phyloP scores from a whole-genome alignment of 495 filamentous ascomycete genomes.

The Trichoderma reesei region DNA sequence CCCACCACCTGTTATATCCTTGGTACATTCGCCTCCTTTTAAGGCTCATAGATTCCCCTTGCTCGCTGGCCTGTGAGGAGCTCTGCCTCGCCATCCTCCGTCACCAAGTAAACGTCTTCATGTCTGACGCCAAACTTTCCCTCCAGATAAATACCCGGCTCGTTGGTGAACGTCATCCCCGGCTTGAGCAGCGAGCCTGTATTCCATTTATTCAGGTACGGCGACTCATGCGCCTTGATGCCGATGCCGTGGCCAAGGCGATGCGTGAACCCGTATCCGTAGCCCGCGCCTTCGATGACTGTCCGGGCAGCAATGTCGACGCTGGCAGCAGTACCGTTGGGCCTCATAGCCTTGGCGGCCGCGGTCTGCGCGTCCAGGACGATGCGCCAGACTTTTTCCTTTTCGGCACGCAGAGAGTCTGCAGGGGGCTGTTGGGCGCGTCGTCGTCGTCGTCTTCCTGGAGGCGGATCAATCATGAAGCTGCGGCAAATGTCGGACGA shows the following conservation, averaged over 20 bases:
- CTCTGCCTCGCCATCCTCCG: conserved; percentile 32
- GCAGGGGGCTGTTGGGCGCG: neutral
- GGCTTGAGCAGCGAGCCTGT: conserved; percentile 25
- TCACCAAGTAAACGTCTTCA: conserved; percentile 44
- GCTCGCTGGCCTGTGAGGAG: conserved; percentile 37
- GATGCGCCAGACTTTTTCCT: conserved; percentile 41
- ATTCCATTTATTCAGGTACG: conserved; percentile 48
- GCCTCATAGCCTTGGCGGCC: conserved; percentile 30
- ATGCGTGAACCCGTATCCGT: conserved; percentile 44
- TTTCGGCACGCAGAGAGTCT: conserved; percentile 22
- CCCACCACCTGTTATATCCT: no score
- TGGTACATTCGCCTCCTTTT: conserved; percentile 12
- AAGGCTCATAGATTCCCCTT: conserved; percentile 38
- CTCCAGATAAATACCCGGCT: conserved; percentile 45
- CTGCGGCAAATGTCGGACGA: conserved; percentile 49
- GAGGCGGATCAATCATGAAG: conserved; percentile 32
- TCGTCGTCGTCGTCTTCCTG: neutral
- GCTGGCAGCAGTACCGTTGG: conserved; percentile 37
- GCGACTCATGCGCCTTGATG: conserved; percentile 49
- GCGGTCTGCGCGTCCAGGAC: conserved; percentile 42
- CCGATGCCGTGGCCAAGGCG: conserved; percentile 48
- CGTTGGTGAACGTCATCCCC: conserved; percentile 47
- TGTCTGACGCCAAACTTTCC: conserved; percentile 45
- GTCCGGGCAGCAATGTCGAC: conserved; percentile 44
- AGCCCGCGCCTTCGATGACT: conserved; percentile 42